Evolutionary conservation across 2,329 filamentous ascomycete species (phyloP), one percentile per base, ranked within the genome.

Genomic region (Penicillium sp.): DNA sequence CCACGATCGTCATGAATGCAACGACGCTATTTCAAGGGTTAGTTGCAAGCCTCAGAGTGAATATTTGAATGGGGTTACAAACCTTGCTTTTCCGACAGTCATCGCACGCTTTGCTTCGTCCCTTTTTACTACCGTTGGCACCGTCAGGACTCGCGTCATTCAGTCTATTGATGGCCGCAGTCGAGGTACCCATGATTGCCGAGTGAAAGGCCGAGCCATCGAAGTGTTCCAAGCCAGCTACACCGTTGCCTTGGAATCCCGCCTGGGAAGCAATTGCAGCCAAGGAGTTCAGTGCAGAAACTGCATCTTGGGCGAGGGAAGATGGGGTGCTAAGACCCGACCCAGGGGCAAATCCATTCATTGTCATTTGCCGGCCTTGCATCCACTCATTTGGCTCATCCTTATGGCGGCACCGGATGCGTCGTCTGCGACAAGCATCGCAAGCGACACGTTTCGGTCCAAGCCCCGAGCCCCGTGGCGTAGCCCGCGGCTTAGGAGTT

Each of bases 81-180:
- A 86, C 85, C 79, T 88, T 88, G 79, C 84, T 87, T 70, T 86
- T 87, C 46, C 86, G 82, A 71, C 86, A 88, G 64, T 87, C 85
- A 57, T 85, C 80, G 68, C 86, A 88, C 44, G 86, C 86, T 70
- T 87, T 87, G 65, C 80, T 86, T 64, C 85, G 73, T 57, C 84
- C 80, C 68, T 85, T 84, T 72, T 84, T 81, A 46, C 77, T 78
- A 57, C 82, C 72, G 53, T 63, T 69, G 5, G 58, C 47, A 26
- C 73, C 73, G 41, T 74, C 70, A 10, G 70, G 70, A 41, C 70
- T 73, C 13, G 63, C 47, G 53, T 74, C 73, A 47, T 68, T 64
- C 1, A 67, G 55, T 24, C 67, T 67, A 31, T 68, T 68, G n/a
- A 53, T 56, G 13, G 61, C 60, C 11, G 62, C 58, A 35, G 65